A percentile compares a stretch with the other conserved stretches of the same genome.
Conservation (phyloP, 129 eudicot genomes). For the Flaveria linearis region DNA sequence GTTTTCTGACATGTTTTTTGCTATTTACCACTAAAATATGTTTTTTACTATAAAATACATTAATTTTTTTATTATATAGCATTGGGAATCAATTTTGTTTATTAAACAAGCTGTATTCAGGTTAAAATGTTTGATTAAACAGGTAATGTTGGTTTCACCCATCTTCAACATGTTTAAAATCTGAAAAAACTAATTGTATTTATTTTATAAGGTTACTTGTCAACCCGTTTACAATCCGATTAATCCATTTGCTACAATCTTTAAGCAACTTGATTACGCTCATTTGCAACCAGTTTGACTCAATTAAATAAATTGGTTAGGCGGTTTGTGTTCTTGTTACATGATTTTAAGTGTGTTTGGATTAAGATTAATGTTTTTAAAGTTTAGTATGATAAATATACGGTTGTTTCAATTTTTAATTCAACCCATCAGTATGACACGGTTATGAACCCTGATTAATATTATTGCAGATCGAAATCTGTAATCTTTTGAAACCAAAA, state of each 20-base stretch:
- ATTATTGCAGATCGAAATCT: background rate
- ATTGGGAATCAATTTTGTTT: no score
- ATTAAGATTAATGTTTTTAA: no score
- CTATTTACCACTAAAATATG: background rate
- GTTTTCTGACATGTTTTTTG: slow-evolving; percentile 3
- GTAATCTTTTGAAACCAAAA: background rate
- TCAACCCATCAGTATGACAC: background rate
- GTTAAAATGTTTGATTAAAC: background rate
- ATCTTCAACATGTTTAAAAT: background rate
- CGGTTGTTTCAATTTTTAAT: background rate
- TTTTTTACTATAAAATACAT: background rate
- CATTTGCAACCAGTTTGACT: background rate
- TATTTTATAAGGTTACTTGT: background rate
- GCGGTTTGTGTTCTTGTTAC: background rate
- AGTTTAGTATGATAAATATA: background rate
- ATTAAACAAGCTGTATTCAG: background rate
- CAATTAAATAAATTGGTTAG: background rate
- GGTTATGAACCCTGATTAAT: background rate
- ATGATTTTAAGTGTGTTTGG: background rate
- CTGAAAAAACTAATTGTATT: background rate
- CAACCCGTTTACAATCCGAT: background rate
- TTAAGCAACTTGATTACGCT: background rate
- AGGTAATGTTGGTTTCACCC: background rate
- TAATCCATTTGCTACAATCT: background rate
- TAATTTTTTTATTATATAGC: background rate